Evolutionary conservation across 2,329 filamentous ascomycete genomes (phyloP).

Genomic region (Aspergillus ochraceus): DNA sequence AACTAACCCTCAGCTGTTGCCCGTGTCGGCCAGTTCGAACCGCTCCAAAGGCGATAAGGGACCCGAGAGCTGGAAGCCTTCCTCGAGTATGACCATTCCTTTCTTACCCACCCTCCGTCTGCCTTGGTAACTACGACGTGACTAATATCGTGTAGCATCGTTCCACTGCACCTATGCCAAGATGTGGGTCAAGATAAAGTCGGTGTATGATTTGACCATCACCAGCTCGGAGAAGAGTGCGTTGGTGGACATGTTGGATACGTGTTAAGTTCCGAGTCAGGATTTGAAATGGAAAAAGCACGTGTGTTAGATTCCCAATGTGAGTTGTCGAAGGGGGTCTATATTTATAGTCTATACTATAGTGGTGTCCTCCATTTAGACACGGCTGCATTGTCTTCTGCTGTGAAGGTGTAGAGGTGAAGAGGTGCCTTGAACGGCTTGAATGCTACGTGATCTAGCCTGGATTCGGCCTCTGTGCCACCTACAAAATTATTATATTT

Average conservation of each 20-base stretch:
- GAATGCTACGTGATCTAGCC: too few relatives aligned
- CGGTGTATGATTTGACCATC: conserved; percentile 66
- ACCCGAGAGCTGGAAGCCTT: conserved; percentile 76
- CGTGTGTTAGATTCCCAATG: too few relatives aligned
- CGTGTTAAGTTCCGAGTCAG: conserved; percentile 49
- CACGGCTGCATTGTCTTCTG: too few relatives aligned
- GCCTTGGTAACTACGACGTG: not conserved
- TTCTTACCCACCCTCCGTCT: not conserved
- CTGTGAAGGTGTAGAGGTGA: too few relatives aligned
- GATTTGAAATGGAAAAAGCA: not conserved
- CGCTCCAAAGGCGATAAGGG: conserved; percentile 69
- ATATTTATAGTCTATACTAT: too few relatives aligned
- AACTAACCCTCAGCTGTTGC: conserved; percentile 71
- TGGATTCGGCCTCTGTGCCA: too few relatives aligned
- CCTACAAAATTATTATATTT: too few relatives aligned
- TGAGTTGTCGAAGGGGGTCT: too few relatives aligned
- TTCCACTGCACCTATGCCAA: conserved; percentile 79
- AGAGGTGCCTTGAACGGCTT: too few relatives aligned
- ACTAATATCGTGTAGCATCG: conserved; percentile 36
- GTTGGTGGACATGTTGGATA: conserved; percentile 63
- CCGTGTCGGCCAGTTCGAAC: conserved; percentile 78
- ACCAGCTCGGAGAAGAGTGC: conserved; percentile 72
- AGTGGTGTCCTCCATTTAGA: too few relatives aligned
- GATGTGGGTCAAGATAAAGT: conserved; percentile 78
- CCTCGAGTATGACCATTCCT: conserved; percentile 50